Base-by-base conservation (phyloP, 768 basidiomycete genomes). In the Mycena capillaripes region DNA sequence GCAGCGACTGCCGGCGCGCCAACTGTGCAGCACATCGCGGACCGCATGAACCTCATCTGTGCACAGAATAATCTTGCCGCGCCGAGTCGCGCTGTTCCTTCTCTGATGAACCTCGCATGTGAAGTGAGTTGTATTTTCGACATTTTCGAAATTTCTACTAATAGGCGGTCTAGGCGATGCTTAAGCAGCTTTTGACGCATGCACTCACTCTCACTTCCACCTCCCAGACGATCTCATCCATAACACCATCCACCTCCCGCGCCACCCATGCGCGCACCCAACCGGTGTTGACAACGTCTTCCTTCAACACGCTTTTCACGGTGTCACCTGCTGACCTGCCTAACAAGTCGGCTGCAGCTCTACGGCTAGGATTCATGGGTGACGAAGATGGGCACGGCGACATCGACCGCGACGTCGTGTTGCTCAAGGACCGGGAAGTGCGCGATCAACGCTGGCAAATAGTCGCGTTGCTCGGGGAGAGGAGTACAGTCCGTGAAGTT, bases 141-240 rank as follows among this genome's bases (percentile, higher is more conserved):
- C 34, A 16, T 23, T n/a, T 27, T 72, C 34, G 8, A 0, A 19
- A 14, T 19, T 12, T 34, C 23, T 25, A 14, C 58, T 71, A 6
- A 71, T 34, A 29, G 29, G 52, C 32, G 3, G 44, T 38, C 19
- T 71, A 95, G 93, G 93, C 93, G 21, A 94, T 94, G 78, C 86
- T 96, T 5, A 96, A 96, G 78, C 93, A 95, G 69, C 88, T 95
- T 30, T 92, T 96, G 73, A 93, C 92, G 1, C 93, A 93, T 75
- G 93, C 94, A 6, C 81, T 96, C 34, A 92, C 93, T 3, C 83
- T 95, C 12, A 95, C 93, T 2, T 90, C 93, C 0, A 87, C 90
- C 10, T 95, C 94, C 8, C 89, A 92, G 75, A 90, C 93, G 32
- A 91, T 95, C 75, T 88, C 91, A 9, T 95, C 94, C 56, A 94